Evolutionary conservation across 169 alveolate genomes (phyloP), one percentile per base, ranked within the genome.

Genomic region (Eimeria necatrix): DNA sequence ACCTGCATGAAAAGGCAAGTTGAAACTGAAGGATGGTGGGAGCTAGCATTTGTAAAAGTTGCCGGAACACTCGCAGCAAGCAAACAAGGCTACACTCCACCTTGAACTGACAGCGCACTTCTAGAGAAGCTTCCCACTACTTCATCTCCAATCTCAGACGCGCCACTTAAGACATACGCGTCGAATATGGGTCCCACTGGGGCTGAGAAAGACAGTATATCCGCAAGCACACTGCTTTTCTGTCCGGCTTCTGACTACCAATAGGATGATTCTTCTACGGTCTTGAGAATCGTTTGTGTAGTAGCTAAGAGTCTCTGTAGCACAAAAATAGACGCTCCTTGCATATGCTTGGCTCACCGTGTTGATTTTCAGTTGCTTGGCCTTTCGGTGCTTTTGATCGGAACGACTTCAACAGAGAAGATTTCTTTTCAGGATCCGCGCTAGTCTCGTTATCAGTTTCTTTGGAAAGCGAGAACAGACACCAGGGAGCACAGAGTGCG

Each of bases 121-220:
- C 52, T 20, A 18, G 48, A 12, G 59, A 85, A 41, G 48, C 48
- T 60, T 71, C 92, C 80, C 10, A 53, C 24, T 10, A 60, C 61
- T 22, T 56, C 61, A 24, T 52, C 41, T 6, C 61, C 80, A 4
- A 85, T 60, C 8, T 56, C 59, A 18, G 46, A 16, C 3, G 18
- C 14, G 56, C 32, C 26, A 60, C n/a, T 46, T 51, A 49, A 10
- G 8, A 49, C 41, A 26, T 10, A 26, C 41, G 70, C 18, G 59
- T 85, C 92, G 60, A 85, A 85, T 18, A 59, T 16, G n/a, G 51
- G 22, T 32, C 80, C 92, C 26, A 85, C 18, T 60, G 59, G n/a
- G 61, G 18, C 92, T 85, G 92, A 26, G 41, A 8, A 59, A 6
- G 6, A 4, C 61, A 59, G 8, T 60, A 24, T 8, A 6, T 24